Conservation (phyloP, 2,329 filamentous ascomycete genomes). For the Rutstroemia sp. region DNA sequence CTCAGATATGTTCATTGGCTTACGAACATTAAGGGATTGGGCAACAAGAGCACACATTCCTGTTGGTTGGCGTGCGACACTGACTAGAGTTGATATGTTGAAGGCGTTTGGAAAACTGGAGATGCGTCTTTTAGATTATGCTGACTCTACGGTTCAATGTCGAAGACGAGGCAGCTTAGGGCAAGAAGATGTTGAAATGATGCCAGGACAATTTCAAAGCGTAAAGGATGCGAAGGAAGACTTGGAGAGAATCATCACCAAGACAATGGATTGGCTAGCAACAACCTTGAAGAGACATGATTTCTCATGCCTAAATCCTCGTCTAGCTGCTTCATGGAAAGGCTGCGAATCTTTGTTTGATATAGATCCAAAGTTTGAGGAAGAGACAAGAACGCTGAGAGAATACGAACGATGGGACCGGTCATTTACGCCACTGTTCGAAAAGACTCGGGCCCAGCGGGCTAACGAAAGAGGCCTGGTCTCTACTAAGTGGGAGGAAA, state of each 20-base stretch:
- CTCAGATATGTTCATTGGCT: constrained; percentile 1
- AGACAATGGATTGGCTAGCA: constrained; percentile 22
- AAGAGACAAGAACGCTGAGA: constrained; percentile 15
- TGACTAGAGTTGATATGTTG: constrained; percentile 16
- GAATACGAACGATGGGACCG: constrained; percentile 22
- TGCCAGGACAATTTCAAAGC: constrained; percentile 15
- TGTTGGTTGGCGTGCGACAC: constrained; percentile 4
- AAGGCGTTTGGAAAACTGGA: constrained; percentile 15
- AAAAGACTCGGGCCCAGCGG: background rate
- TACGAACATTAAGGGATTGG: background rate
- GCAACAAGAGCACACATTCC: background rate
- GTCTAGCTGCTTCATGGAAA: constrained; percentile 1
- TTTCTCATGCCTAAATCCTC: constrained; percentile 9
- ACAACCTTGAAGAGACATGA: constrained; percentile 20
- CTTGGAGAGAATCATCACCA: constrained; percentile 18
- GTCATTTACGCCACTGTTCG: constrained; percentile 16
- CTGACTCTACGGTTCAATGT: constrained; percentile 5
- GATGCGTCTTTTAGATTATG: constrained; percentile 16
- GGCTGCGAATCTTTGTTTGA: constrained; percentile 17
- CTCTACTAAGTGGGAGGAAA: constrained; percentile 11
- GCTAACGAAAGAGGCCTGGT: background rate
- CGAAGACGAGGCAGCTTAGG: constrained; percentile 1
- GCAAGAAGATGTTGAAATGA: constrained; percentile 16
- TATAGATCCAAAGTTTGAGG: constrained; percentile 18
- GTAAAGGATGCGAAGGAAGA: constrained; percentile 13